phyloP scores from a whole-genome alignment of 345 rosid species.

The Dovyalis caffra region DNA sequence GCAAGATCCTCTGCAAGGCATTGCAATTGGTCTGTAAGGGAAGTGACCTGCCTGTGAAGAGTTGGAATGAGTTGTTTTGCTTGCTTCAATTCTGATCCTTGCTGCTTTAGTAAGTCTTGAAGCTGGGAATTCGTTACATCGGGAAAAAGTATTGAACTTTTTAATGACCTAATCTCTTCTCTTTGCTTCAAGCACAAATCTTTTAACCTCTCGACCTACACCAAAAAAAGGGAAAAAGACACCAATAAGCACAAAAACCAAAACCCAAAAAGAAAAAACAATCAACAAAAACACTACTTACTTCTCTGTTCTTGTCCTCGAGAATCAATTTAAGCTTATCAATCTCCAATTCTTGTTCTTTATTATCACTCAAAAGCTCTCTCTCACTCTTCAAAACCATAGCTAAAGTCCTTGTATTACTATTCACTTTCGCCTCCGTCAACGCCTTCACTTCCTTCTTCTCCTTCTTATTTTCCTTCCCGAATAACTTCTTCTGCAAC shows the following conservation, averaged over 20 bases:
- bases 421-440: conserved; percentile 64
- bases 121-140: conserved; percentile 59
- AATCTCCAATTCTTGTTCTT: conserved; percentile 66
- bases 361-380: conserved; percentile 70
- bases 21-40: conserved; percentile 86
- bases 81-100: conserved; percentile 71
- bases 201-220: conserved; percentile 90
- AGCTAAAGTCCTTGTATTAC: conserved; percentile 66
- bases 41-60: conserved; percentile 80
- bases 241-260: background rate
- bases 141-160: conserved; percentile 74
- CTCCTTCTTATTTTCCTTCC: conserved; percentile 40
- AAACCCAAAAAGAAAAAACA: background rate
- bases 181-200: conserved; percentile 86
- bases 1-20: conserved; percentile 77
- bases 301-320: conserved; percentile 68
- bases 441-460: conserved; percentile 60
- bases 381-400: conserved; percentile 92
- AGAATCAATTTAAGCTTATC: conserved; percentile 52
- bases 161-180: conserved; percentile 79
- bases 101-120: conserved; percentile 52
- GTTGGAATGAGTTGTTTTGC: conserved; percentile 74
- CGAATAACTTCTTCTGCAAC: conserved; percentile 79
- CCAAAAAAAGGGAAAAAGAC: background rate
- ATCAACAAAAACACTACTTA: conserved; percentile 14